Base-by-base conservation (phyloP, 805 yeast genomes). In the Hanseniaspora lindneri region DNA sequence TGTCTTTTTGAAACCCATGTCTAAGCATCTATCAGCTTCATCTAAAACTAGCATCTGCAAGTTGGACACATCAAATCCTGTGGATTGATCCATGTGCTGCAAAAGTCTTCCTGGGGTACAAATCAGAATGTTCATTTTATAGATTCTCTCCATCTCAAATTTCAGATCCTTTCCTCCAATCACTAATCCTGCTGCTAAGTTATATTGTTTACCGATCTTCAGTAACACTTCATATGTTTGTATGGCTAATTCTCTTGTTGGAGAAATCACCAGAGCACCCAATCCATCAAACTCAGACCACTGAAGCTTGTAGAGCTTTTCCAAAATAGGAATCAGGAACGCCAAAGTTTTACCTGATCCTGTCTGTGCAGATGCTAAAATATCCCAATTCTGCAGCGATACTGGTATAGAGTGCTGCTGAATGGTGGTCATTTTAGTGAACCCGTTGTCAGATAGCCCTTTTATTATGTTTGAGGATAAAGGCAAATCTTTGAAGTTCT, bases 101-200 rank as follows among this genome's bases (percentile, higher is more conserved):
- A 88, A 68, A 17, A 87, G 65, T 61, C 96, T 72, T 3, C 96
- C 96, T 0, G 96, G 96, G 0, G 96, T 87, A 13, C 95, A 92
- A 28, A 87, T 81, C 49, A 87, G 68, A 39, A 87, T 83, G 62
- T 87, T 88, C 65, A 87, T 79, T 55, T 74, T 74, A 0, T 80
- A 74, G 7, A 87, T 75, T 60, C 96, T 74, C 46, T 84, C 95
- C 53, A 76, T 75, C 62, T 87, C 96, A 56, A 72, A 83, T 52
- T 76, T 74, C 27, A 83, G 82, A 60, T 86, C 95, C 60, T 88
- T 86, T 33, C 96, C 96, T 43, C 96, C 96, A 57, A 88, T 87
- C 10, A 88, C 89, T 52, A 87, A 68, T 51, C 95, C 96, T 0
- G 95, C 95, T 6, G 94, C 81, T 52, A 87, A 80, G 2, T 77